phyloP scores from a whole-genome alignment of 768 basidiomycete genomes.

The Nidularia pulvinata region DNA sequence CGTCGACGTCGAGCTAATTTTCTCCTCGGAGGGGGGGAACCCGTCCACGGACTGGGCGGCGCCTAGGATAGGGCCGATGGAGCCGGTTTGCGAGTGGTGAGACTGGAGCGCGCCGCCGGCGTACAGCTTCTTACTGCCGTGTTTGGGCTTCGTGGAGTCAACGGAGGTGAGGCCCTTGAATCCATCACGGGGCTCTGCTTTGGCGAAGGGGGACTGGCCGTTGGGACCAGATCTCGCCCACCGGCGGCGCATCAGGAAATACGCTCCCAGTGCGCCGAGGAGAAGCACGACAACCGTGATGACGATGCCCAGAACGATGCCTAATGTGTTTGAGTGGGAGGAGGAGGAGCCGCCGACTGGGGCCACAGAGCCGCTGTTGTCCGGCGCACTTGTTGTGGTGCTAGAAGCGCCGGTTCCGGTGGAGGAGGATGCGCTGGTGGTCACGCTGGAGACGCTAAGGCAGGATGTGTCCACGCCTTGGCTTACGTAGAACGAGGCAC shows the following conservation, averaged over 20 bases:
- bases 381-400: slow-evolving; percentile 10
- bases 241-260: slow-evolving; percentile 24
- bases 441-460: slow-evolving; percentile 8
- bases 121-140: neutral
- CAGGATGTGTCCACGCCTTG: slow-evolving; percentile 31
- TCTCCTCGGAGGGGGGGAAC: neutral
- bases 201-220: slow-evolving; percentile 3
- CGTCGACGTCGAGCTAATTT: neutral
- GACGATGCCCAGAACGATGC: slow-evolving; percentile 51
- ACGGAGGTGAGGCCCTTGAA: slow-evolving; percentile 30
- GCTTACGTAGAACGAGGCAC: slow-evolving; percentile 26
- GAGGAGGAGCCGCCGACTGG: slow-evolving; percentile 14
- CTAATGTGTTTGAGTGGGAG: slow-evolving; percentile 25
- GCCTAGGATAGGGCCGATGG: slow-evolving; percentile 16
- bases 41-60: neutral
- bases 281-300: slow-evolving; percentile 43
- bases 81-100: slow-evolving; percentile 9
- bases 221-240: slow-evolving; percentile 6
- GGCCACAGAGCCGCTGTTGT: slow-evolving; percentile 9
- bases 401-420: slow-evolving; percentile 4
- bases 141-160: slow-evolving; percentile 18
- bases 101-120: slow-evolving; percentile 6
- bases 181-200: neutral
- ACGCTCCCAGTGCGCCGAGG: slow-evolving; percentile 24
- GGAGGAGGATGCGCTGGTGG: slow-evolving; percentile 6